Evolutionary conservation across 805 yeast genomes (phyloP).

Genomic region (Helenozyma baotianmanensis): DNA sequence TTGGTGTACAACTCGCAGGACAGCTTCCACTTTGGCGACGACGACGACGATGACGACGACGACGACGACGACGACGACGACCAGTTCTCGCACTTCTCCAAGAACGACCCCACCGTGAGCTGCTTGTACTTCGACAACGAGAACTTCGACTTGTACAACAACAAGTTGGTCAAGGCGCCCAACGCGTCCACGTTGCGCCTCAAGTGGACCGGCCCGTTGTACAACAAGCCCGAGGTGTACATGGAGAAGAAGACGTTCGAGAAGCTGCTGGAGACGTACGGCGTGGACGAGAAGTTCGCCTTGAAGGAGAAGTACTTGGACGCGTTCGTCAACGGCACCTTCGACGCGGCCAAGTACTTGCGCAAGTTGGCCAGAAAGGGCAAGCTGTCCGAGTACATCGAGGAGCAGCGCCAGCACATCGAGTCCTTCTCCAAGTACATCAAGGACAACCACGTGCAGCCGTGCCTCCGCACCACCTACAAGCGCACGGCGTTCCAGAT

Average conservation of each 20-base stretch:
- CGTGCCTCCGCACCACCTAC: slow-evolving; percentile 80
- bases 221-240: slow-evolving; percentile 70
- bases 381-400: slow-evolving; percentile 47
- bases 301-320: slow-evolving; percentile 81
- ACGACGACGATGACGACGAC: slow-evolving; percentile 46
- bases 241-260: slow-evolving; percentile 78
- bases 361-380: slow-evolving; percentile 62
- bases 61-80: slow-evolving; percentile 45
- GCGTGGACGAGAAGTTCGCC: slow-evolving; percentile 57
- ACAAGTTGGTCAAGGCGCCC: slow-evolving; percentile 66
- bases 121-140: slow-evolving; percentile 84
- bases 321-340: slow-evolving; percentile 58
- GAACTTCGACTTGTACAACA: slow-evolving; percentile 79
- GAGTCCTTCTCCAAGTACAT: slow-evolving; percentile 61
- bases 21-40: slow-evolving; percentile 41
- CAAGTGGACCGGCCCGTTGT: slow-evolving; percentile 85
- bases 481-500: slow-evolving; percentile 95
- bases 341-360: slow-evolving; percentile 43
- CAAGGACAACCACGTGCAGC: slow-evolving; percentile 64
- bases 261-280: slow-evolving; percentile 46
- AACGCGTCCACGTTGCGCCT: slow-evolving; percentile 75
- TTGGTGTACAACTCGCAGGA: slow-evolving; percentile 58
- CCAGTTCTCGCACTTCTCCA: slow-evolving; percentile 12
- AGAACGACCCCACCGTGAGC: slow-evolving; percentile 65
- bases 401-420: slow-evolving; percentile 50